Evolutionary conservation across 768 basidiomycete species (phyloP).

Genomic region (Boletus sensibilis): DNA sequence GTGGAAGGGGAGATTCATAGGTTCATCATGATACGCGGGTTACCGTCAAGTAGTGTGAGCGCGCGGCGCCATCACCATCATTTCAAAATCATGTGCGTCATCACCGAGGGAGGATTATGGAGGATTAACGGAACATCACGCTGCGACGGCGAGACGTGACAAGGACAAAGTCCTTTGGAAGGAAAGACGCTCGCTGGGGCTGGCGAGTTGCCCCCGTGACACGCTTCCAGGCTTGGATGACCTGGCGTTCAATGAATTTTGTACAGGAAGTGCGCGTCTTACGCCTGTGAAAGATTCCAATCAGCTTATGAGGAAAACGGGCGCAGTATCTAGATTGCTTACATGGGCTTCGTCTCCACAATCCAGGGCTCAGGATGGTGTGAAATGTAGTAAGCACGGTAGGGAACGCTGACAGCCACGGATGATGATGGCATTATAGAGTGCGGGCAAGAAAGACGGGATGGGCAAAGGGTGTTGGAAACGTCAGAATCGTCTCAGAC

Average conservation of each 20-base stretch:
- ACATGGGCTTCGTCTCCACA: constrained; percentile 27
- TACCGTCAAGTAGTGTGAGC: constrained; percentile 1
- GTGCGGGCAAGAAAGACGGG: not conserved
- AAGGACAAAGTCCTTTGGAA: constrained; percentile 62
- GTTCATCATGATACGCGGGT: constrained; percentile 4
- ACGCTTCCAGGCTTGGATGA: constrained; percentile 61
- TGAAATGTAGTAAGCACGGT: constrained; percentile 13
- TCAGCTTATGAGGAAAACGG: not conserved
- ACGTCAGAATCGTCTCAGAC: constrained; percentile 24
- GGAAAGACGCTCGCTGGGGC: constrained; percentile 49
- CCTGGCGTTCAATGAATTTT: constrained; percentile 55
- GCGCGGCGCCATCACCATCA: constrained; percentile 17
- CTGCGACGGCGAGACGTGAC: constrained; percentile 57
- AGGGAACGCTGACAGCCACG: constrained; percentile 6
- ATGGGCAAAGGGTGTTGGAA: not conserved
- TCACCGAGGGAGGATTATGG: not conserved
- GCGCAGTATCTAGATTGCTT: not conserved
- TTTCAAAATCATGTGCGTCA: constrained; percentile 13
- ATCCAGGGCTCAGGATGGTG: constrained; percentile 26
- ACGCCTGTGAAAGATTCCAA: constrained; percentile 8
- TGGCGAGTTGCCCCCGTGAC: constrained; percentile 54
- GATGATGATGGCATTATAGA: constrained; percentile 8
- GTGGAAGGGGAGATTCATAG: not conserved
- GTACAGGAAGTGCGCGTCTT: constrained; percentile 35
- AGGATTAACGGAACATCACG: constrained; percentile 37